phyloP scores from a whole-genome alignment of 441 rosid species.

The Erysimum cheiri region DNA sequence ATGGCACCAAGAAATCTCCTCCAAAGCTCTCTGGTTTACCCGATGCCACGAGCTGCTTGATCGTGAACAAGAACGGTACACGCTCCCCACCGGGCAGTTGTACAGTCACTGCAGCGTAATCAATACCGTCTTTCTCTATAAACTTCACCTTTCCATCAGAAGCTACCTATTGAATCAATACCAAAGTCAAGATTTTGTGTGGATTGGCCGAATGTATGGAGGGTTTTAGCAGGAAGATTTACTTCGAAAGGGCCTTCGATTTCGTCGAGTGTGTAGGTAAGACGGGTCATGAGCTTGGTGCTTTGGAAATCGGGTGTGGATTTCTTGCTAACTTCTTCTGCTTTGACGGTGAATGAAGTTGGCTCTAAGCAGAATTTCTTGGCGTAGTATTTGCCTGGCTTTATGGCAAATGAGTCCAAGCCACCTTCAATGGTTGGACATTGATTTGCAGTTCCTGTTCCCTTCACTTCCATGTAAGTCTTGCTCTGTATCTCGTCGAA shows the following conservation, averaged over 20 bases:
- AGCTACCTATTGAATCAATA: constrained; percentile 46
- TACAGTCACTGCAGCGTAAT: constrained; percentile 87
- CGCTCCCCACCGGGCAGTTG: constrained; percentile 92
- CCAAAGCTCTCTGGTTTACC: constrained; percentile 82
- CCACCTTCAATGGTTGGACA: constrained; percentile 88
- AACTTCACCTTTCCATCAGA: constrained; percentile 66
- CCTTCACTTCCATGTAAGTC: constrained; percentile 88
- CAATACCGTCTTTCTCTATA: constrained; percentile 82
- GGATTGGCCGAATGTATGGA: background rate
- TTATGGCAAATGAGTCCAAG: constrained; percentile 62
- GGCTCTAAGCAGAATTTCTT: constrained; percentile 84
- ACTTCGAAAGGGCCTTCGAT: constrained; percentile 87
- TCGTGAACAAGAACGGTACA: constrained; percentile 86
- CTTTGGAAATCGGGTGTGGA: constrained; percentile 77
- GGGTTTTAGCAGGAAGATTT: background rate
- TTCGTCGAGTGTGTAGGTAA: constrained; percentile 92
- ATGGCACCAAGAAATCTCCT: constrained; percentile 79
- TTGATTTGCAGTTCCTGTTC: constrained; percentile 89
- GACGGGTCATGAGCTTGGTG: constrained; percentile 91
- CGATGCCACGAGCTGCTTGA: constrained; percentile 76
- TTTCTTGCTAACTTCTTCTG: constrained; percentile 71
- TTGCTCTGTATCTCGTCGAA: constrained; percentile 84
- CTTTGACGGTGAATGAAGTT: constrained; percentile 89
- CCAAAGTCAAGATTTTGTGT: background rate
- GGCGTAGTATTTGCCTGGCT: constrained; percentile 79